Evolutionary conservation across 2,329 filamentous ascomycete genomes (phyloP).

Genomic region (Clarireedia hainanense): DNA sequence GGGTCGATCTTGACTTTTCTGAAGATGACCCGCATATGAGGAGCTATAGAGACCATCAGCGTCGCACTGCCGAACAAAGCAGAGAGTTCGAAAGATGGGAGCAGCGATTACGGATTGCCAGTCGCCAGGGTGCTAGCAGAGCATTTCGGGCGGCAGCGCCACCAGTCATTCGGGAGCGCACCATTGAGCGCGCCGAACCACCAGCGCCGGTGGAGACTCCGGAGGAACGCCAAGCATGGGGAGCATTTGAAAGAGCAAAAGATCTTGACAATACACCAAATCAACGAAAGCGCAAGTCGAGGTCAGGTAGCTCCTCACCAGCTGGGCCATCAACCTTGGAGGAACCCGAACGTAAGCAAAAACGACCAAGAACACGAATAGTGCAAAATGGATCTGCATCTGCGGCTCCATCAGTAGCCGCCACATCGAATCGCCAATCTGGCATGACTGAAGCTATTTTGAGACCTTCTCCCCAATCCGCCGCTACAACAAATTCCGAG

Average conservation of each 20-base stretch:
- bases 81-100: constrained; percentile 67
- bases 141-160: constrained; percentile 64
- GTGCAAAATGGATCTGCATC: constrained; percentile 44
- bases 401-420: constrained; percentile 15
- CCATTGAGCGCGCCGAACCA: constrained; percentile 23
- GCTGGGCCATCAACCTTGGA: constrained; percentile 50
- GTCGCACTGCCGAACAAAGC: constrained; percentile 41
- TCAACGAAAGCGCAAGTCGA: constrained; percentile 62
- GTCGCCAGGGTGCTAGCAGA: constrained; percentile 66
- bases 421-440: not conserved
- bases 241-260: constrained; percentile 77
- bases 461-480: not conserved
- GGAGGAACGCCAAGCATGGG: constrained; percentile 82
- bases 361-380: constrained; percentile 75
- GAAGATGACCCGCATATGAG: constrained; percentile 54
- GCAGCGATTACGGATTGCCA: constrained; percentile 73
- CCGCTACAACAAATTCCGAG: constrained; percentile 34
- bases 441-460: not conserved
- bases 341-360: constrained; percentile 74
- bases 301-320: constrained; percentile 64
- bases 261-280: constrained; percentile 48
- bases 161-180: constrained; percentile 42
- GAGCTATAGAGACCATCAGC: constrained; percentile 47
- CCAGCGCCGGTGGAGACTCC: constrained; percentile 51
- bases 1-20: constrained; percentile 78